Conservation (phyloP, 192 early-diverging fungal genomes). For the Mortierella alpina region DNA sequence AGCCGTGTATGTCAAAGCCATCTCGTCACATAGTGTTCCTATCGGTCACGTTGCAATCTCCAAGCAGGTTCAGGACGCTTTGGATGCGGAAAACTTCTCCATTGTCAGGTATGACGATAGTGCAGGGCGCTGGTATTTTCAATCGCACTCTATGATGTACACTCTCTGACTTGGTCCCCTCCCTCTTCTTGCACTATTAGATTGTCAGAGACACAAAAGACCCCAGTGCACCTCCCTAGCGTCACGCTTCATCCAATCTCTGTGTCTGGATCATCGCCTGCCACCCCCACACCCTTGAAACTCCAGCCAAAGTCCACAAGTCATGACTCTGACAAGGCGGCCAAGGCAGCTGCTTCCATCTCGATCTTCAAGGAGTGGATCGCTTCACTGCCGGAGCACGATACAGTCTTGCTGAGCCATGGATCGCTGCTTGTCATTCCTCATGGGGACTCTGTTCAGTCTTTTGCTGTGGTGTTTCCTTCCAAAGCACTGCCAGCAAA, state of each 20-base stretch:
- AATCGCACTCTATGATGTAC: too few species aligned
- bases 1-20: slow-evolving; percentile 51
- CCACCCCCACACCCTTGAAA: slow-evolving; percentile 38
- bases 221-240: slow-evolving; percentile 21
- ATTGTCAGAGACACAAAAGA: slow-evolving; percentile 26
- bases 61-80: slow-evolving; percentile 48
- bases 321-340: slow-evolving; percentile 33
- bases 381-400: slow-evolving; percentile 13
- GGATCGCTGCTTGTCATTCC: slow-evolving; percentile 50
- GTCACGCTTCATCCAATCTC: slow-evolving; percentile 45
- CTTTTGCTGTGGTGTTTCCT: slow-evolving; percentile 55
- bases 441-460: slow-evolving; percentile 21
- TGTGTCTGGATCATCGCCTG: slow-evolving; percentile 24
- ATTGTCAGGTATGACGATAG: slow-evolving; percentile 56
- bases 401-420: slow-evolving; percentile 54
- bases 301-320: slow-evolving; percentile 46
- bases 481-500: slow-evolving; percentile 35
- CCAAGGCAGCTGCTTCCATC: slow-evolving; percentile 15
- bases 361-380: slow-evolving; percentile 45
- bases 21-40: slow-evolving; percentile 45
- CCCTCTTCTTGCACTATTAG: slow-evolving; percentile 12
- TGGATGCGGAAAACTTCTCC: slow-evolving; percentile 61
- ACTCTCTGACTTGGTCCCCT: too few species aligned
- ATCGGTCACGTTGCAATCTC: slow-evolving; percentile 59
- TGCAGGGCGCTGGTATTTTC: too few species aligned